These are phyloP conservation scores for Silene latifolia DNA, from an alignment of 148 eudicot species.

Conservation along the genomic window DNA sequence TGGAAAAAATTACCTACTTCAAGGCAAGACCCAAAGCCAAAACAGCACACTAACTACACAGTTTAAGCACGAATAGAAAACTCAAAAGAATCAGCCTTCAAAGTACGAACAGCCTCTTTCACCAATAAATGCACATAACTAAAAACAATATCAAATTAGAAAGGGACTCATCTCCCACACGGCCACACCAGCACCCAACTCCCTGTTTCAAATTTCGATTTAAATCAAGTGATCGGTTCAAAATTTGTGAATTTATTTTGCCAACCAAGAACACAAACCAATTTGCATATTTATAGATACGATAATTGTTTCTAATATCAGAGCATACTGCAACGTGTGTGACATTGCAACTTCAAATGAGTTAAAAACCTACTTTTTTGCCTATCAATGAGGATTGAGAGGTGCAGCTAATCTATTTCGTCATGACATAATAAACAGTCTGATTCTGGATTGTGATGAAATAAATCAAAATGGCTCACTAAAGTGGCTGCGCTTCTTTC, in stretches of 20 bases:
- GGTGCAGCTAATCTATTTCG: not conserved
- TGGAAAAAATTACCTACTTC: too few species aligned
- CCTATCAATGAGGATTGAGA: not conserved
- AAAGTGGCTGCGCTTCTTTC: too few species aligned
- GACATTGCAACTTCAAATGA: too few species aligned
- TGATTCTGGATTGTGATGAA: too few species aligned
- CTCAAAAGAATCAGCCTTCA: not conserved
- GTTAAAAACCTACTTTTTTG: too few species aligned
- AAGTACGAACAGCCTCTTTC: not conserved
- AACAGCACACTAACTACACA: not conserved
- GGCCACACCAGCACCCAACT: not conserved
- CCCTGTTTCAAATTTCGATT: not conserved
- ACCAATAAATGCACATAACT: not conserved
- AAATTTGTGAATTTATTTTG: not conserved
- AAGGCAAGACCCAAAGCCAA: too few species aligned
- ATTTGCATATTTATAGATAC: not conserved
- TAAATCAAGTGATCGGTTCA: not conserved
- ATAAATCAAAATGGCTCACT: too few species aligned
- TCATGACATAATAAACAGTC: too few species aligned
- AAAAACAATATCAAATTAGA: not conserved
- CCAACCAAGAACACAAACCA: not conserved
- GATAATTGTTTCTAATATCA: not conserved
- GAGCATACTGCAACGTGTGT: too few species aligned
- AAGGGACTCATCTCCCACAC: not conserved
- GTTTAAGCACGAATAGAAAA: not conserved